Conservation (phyloP, 208 protist genomes). For the Crithidia expoeki region DNA sequence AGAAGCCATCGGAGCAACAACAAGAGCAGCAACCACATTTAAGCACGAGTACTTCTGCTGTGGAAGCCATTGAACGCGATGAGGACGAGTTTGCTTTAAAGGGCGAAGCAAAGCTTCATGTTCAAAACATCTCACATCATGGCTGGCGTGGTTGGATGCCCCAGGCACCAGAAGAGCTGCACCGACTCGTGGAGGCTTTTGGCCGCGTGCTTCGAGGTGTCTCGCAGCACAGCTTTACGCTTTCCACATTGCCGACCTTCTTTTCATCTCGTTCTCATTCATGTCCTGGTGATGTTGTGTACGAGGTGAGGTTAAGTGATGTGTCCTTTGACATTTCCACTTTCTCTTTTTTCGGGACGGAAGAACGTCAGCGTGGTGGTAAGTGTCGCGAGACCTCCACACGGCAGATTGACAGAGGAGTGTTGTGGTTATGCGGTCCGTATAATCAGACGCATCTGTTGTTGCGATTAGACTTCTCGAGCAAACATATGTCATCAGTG, state of each 20-base stretch:
- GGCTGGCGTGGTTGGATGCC: slow-evolving; percentile 7
- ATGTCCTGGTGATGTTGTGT: neutral
- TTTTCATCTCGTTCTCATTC: neutral
- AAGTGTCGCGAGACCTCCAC: no score
- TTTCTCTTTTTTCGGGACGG: neutral
- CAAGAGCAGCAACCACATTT: neutral
- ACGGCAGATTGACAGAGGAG: neutral
- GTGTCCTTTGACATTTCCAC: slow-evolving; percentile 3
- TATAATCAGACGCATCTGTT: slow-evolving; percentile 8
- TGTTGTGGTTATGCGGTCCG: slow-evolving; percentile 19
- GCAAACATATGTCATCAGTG: neutral
- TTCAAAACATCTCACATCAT: neutral
- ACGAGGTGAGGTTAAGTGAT: slow-evolving; percentile 23
- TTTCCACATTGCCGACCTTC: neutral
- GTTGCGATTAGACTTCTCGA: neutral
- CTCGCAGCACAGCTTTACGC: neutral
- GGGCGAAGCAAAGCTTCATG: neutral
- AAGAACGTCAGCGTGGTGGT: neutral
- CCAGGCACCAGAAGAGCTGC: slow-evolving; percentile 12
- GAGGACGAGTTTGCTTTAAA: slow-evolving; percentile 20
- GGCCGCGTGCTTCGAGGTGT: slow-evolving; percentile 1
- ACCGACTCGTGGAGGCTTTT: slow-evolving; percentile 12
- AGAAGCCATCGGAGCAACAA: slow-evolving; percentile 2
- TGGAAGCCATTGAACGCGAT: slow-evolving; percentile 31
- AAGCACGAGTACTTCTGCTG: neutral